Conservation (phyloP, 345 rosid genomes). For the Camelina laxa region DNA sequence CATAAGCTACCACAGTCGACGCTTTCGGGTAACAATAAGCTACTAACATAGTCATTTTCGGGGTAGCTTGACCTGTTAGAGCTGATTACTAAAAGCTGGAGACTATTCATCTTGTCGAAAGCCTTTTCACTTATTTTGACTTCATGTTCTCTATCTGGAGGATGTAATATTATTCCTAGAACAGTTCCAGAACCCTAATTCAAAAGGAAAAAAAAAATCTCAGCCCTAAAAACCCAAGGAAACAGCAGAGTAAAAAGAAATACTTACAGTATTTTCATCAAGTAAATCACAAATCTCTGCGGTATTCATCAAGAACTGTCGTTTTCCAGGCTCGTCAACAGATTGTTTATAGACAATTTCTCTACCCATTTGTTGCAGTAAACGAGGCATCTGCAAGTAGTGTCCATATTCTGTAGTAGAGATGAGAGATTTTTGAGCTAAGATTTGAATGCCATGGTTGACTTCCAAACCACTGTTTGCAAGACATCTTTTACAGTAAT, state of each 20-base stretch:
- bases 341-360: conserved; percentile 24
- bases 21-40: too few relatives aligned
- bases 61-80: too few relatives aligned
- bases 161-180: conserved; percentile 21
- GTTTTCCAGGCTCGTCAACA: conserved; percentile 7
- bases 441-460: conserved; percentile 14
- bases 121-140: too few relatives aligned
- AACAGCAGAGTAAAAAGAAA: too few relatives aligned
- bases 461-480: conserved; percentile 5
- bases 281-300: conserved; percentile 35
- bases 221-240: too few relatives aligned
- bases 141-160: too few relatives aligned
- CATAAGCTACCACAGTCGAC: too few relatives aligned
- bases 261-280: conserved; percentile 23
- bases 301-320: conserved; percentile 22
- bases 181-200: conserved; percentile 34
- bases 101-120: conserved; percentile 14
- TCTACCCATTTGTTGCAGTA: conserved; percentile 42
- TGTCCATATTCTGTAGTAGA: neutral
- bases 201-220: neutral
- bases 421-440: conserved; percentile 40
- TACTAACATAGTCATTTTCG: too few relatives aligned
- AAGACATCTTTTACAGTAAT: too few relatives aligned
- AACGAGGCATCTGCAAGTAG: conserved; percentile 31
- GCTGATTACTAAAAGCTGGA: conserved; percentile 5